phyloP scores from a whole-genome alignment of 2,329 filamentous ascomycete species.

The Neonectria neomacrospora region DNA sequence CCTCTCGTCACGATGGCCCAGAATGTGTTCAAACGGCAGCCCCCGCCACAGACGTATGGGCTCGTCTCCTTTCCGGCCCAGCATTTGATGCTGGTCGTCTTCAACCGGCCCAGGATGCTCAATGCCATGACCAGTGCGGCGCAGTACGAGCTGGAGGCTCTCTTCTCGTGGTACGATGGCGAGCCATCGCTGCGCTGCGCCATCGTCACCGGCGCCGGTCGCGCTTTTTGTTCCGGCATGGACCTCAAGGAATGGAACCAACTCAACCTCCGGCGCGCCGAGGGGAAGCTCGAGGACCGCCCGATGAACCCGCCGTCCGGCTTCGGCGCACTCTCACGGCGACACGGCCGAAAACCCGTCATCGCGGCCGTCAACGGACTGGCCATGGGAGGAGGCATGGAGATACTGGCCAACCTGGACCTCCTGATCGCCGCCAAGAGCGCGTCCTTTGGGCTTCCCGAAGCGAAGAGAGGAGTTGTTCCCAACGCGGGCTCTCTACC shows the following conservation, averaged over 20 bases:
- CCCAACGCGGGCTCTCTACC: slow-evolving; percentile 78
- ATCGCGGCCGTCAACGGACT: slow-evolving; percentile 81
- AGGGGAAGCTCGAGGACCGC: slow-evolving; percentile 37
- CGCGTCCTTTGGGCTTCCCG: slow-evolving; percentile 75
- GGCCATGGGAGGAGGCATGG: slow-evolving; percentile 80
- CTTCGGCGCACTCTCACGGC: slow-evolving; percentile 74
- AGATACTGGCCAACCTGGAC: slow-evolving; percentile 80
- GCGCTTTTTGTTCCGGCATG: slow-evolving; percentile 75
- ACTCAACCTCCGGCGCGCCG: slow-evolving; percentile 36
- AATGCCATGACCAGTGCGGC: slow-evolving; percentile 42
- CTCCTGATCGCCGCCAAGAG: slow-evolving; percentile 70
- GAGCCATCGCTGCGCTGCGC: slow-evolving; percentile 70
- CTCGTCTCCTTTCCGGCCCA: slow-evolving; percentile 39
- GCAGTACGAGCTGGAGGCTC: slow-evolving; percentile 51
- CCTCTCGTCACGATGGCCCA: slow-evolving; percentile 29
- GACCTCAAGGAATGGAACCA: slow-evolving; percentile 63
- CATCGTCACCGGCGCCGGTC: slow-evolving; percentile 70
- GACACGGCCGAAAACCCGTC: slow-evolving; percentile 77
- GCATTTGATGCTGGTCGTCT: slow-evolving; percentile 43
- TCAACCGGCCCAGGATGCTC: slow-evolving; percentile 39
- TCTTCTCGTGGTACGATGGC: slow-evolving; percentile 71
- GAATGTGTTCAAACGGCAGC: slow-evolving; percentile 34
- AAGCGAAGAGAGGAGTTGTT: slow-evolving; percentile 76
- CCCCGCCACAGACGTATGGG: slow-evolving; percentile 35
- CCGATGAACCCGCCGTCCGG: slow-evolving; percentile 54